These are phyloP conservation scores for Reticulascus tulasneorum DNA, from an alignment of 2,329 filamentous ascomycete genomes.

Conservation along the genomic window DNA sequence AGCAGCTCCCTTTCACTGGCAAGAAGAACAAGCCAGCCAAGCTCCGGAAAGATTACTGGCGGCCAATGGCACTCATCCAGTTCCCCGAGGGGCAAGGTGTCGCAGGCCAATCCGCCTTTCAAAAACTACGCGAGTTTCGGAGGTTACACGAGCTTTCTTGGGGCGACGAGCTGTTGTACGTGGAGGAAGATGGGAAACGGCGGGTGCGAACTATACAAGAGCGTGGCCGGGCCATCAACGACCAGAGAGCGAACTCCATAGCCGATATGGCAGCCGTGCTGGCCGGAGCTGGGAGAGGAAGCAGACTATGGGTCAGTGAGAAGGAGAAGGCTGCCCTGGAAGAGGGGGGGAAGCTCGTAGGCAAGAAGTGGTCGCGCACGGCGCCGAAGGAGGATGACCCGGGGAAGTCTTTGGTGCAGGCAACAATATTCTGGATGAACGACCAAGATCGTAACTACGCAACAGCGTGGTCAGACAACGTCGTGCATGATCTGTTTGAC, in stretches of 20 bases:
- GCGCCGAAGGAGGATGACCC: conserved; percentile 17
- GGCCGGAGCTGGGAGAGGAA: conserved; percentile 46
- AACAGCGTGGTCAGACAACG: conserved; percentile 46
- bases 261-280: conserved; percentile 62
- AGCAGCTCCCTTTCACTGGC: conserved; percentile 61
- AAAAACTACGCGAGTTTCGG: conserved; percentile 62
- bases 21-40: conserved; percentile 62
- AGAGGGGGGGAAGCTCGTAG: conserved; percentile 5
- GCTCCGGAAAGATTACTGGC: conserved; percentile 66
- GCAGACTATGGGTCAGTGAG: conserved; percentile 33
- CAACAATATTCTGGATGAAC: conserved; percentile 50
- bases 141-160: conserved; percentile 60
- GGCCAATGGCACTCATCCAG: conserved; percentile 54
- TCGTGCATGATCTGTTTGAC: conserved; percentile 42
- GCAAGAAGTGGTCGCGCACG: conserved; percentile 5
- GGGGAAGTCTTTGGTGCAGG: conserved; percentile 23
- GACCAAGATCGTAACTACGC: conserved; percentile 44
- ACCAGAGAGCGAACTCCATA: conserved; percentile 58
- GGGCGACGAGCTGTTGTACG: conserved; percentile 43
- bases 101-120: conserved; percentile 56
- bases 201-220: conserved; percentile 33
- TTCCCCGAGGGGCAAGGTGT: conserved; percentile 49
- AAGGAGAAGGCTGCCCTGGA: conserved; percentile 9
- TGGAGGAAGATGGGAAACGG: conserved; percentile 25
- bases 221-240: conserved; percentile 50